These are phyloP conservation scores for Neoarthrinium moseri DNA, from an alignment of 2,329 filamentous ascomycete species.

Conservation along the genomic window DNA sequence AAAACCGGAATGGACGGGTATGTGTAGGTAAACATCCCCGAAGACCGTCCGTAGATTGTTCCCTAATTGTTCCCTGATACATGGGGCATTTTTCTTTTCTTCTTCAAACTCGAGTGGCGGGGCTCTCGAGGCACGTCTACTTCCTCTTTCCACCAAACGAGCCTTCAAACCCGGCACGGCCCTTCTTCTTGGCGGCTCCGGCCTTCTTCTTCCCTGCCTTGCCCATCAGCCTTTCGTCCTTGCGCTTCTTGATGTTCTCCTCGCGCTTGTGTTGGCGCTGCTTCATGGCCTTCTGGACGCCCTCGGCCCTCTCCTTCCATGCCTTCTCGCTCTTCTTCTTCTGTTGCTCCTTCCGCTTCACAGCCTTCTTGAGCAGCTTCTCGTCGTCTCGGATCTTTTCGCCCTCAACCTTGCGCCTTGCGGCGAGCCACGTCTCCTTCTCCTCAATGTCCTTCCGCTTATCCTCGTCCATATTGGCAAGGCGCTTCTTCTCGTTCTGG, in stretches of 20 bases:
- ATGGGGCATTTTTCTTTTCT: too few species aligned
- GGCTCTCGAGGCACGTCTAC: not conserved
- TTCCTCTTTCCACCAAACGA: conserved; percentile 44
- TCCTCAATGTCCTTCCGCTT: conserved; percentile 87
- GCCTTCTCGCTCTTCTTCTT: conserved; percentile 93
- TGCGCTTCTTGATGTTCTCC: conserved; percentile 71
- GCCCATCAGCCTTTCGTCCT: conserved; percentile 67
- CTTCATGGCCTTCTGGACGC: conserved; percentile 73
- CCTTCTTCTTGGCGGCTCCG: conserved; percentile 45
- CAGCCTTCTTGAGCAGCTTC: conserved; percentile 82
- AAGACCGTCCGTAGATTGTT: too few species aligned
- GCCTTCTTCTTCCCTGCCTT: conserved; percentile 56
- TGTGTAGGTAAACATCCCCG: too few species aligned
- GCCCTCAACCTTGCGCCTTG: conserved; percentile 83
- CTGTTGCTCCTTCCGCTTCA: conserved; percentile 86
- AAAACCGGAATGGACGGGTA: too few species aligned
- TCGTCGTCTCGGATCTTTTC: conserved; percentile 88
- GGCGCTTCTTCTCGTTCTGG: conserved; percentile 80
- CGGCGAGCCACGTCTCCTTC: conserved; percentile 92
- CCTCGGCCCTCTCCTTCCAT: conserved; percentile 73
- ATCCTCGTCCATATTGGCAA: conserved; percentile 71
- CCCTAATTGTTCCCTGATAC: too few species aligned
- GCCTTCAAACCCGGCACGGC: conserved; percentile 62
- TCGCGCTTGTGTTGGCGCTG: conserved; percentile 81
- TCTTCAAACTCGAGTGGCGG: too few species aligned